Conservation (phyloP, 169 alveolate species). For the Pseudocohnilembus persalinus region DNA sequence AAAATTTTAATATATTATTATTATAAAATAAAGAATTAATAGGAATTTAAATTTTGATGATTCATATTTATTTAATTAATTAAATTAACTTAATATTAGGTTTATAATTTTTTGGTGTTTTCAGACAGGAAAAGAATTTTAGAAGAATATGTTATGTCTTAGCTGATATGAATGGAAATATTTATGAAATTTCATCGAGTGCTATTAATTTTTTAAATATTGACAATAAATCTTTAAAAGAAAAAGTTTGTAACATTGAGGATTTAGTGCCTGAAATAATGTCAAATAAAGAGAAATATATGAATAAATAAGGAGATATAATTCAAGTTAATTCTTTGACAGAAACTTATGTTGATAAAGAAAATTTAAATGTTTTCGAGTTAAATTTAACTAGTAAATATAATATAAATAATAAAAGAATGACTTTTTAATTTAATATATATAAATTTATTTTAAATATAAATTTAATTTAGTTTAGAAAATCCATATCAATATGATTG, state of each 20-base stretch:
- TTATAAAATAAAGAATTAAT: too few species aligned
- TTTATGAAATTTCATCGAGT: background rate
- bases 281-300: too few species aligned
- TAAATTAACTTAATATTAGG: too few species aligned
- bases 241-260: background rate
- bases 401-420: too few species aligned
- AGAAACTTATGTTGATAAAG: background rate
- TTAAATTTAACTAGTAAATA: background rate
- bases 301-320: background rate
- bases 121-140: background rate
- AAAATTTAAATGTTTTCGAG: background rate
- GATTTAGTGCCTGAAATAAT: background rate
- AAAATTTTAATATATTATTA: too few species aligned
- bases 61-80: too few species aligned
- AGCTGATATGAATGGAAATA: background rate
- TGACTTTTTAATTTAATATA: too few species aligned
- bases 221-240: background rate
- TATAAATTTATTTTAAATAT: too few species aligned
- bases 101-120: background rate
- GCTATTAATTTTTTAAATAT: too few species aligned
- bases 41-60: too few species aligned
- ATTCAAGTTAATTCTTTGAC: background rate
- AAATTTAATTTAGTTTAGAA: too few species aligned
- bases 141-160: background rate
- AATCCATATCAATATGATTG: too few species aligned